A percentile compares a stretch with the other conserved stretches of the same genome.
Conservation (phyloP, 345 rosid genomes). For the Heritiera littoralis region DNA sequence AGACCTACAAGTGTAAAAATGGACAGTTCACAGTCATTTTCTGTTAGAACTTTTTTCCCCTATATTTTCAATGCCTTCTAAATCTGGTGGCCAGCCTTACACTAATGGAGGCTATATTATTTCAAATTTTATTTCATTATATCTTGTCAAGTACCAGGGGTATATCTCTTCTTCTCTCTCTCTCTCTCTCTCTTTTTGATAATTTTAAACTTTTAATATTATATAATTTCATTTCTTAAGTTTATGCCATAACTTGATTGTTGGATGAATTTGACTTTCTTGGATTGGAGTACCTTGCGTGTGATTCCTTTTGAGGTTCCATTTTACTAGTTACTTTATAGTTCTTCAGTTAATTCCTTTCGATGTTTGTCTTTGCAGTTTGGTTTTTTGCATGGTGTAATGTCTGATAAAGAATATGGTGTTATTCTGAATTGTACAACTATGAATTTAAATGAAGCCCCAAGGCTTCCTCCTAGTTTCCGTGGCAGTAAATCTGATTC, state of each 20-base stretch:
- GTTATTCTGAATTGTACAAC: conserved; percentile 65
- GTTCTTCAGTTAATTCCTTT: conserved; percentile 15
- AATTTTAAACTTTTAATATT: not conserved
- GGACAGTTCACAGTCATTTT: not conserved
- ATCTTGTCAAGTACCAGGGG: not conserved
- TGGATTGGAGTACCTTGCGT: conserved; percentile 4
- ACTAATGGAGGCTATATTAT: not conserved
- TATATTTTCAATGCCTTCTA: not conserved
- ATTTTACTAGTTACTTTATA: not conserved
- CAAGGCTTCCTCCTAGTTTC: conserved; percentile 88
- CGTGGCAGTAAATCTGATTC: conserved; percentile 77
- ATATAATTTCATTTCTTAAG: not conserved
- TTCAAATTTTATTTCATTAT: not conserved
- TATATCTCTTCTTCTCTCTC: not conserved
- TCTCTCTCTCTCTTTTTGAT: not conserved
- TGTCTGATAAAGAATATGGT: conserved; percentile 89
- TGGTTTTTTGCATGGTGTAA: conserved; percentile 76
- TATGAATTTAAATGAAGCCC: conserved; percentile 80
- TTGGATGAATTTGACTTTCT: conserved; percentile 3
- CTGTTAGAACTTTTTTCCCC: not conserved
- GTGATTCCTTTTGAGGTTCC: not conserved
- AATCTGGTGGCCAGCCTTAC: not conserved
- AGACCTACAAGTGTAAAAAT: not conserved
- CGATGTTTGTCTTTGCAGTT: conserved; percentile 53
- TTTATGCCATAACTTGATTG: not conserved